Evolutionary conservation across 495 filamentous ascomycete genomes (phyloP), one percentile per base, ranked within the genome.

Genomic region (Terfezia claveryi): DNA sequence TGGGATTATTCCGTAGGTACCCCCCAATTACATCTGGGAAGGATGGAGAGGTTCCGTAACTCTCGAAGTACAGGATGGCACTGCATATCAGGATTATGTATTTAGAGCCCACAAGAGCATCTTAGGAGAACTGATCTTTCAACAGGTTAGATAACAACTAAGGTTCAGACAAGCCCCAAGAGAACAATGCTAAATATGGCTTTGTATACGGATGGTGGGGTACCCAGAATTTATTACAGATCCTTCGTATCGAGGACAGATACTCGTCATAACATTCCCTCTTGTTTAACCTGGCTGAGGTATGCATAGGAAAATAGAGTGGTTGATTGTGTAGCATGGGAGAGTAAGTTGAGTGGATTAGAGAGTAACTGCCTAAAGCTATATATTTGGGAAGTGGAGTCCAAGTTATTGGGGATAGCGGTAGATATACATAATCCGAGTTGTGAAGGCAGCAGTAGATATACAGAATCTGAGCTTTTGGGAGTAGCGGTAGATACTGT

Each of bases 211-310:
- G 11, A 51, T 51, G 50, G 88, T 94, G 57, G 87, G 86, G 57
- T 98, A 98, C 67, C 91, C 91, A 58, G 92, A 98, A 72, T 94
- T 88, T 49, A 79, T 99, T 78, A 96, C 91, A 65, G 92, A 96
- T 64, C 92, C 91, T 41, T 96, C 91, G 36, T 99, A 99, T 75
- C 87, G 92, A 61, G 92, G 92, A 49, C 92, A 99, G 72, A 96
- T 96, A 56, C 73, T 94, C 62, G 89, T 96, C 64, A 94, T 99
- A 75, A 99, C 91, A 54, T 86, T 93, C 67, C 91, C 91, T n/a
- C 72, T 99, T 59, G 94, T 99, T 68, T n/a, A n/a, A n/a, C n/a
- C n/a, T n/a, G n/a, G n/a, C n/a, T n/a, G n/a, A n/a, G n/a, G n/a
- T n/a, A n/a, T n/a, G n/a, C n/a, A n/a, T n/a, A n/a, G n/a, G n/a